Evolutionary conservation across 192 early-diverging fungal genomes (phyloP), one percentile per base, ranked within the genome.

Genomic region (Phycomyces blakesleeanus): DNA sequence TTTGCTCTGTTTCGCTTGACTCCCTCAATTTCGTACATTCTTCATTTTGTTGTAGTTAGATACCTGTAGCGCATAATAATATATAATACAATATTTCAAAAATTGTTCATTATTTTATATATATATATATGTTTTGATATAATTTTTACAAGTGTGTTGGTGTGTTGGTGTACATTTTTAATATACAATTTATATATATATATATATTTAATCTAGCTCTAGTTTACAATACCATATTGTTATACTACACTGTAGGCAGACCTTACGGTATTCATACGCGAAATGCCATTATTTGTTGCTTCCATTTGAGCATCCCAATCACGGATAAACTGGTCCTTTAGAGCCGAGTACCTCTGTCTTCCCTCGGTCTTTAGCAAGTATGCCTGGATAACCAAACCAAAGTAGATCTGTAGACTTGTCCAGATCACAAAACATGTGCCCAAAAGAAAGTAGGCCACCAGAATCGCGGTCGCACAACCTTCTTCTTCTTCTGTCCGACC

Each of bases 221-320:
- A n/a, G n/a, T n/a, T n/a, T n/a, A n/a, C n/a, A n/a, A n/a, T n/a
- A n/a, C n/a, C n/a, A n/a, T n/a, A n/a, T 34, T 34, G 29, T 2
- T 7, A 5, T 34, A 5, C 2, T 34, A 34, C 38, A 47, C 41
- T 47, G 29, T 47, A 60, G 5, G 39, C 59, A 24, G 41, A 47
- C 6, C 20, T 18, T 27, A 60, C 59, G 44, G 59, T 47, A 22
- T 44, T 44, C 3, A 27, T 12, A 14, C 59, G 38, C 5, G 59
- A 44, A 26, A 60, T 3, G 41, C 55, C n/a, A n/a, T n/a, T 44
- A 24, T 49, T 56, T 24, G 50, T 59, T 50, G 53, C 25, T 3
- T 67, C 65, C 22, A 67, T 14, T 16, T 53, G 57, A 15, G 55
- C 51, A 24, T 67, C 65, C 65, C 65, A 67, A 14, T 67, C 65